Evolutionary conservation across 2,329 filamentous ascomycete genomes (phyloP).

Genomic region (Lizonia empirigonia): DNA sequence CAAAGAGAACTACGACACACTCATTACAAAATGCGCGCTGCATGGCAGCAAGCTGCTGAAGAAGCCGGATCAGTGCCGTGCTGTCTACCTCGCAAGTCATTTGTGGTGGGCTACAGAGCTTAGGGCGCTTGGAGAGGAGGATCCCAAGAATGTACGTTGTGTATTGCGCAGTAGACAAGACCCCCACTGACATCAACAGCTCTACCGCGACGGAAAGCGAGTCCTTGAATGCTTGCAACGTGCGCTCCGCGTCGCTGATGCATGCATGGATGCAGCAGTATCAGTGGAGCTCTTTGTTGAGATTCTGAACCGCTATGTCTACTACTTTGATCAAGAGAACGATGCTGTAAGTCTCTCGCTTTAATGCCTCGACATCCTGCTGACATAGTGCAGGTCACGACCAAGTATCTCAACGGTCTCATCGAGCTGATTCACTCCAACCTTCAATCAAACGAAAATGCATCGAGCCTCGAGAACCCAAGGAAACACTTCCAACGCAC

Average conservation of each 20-base stretch:
- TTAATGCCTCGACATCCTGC: neutral
- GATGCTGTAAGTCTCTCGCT: slow-evolving; percentile 70
- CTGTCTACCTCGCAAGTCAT: slow-evolving; percentile 95
- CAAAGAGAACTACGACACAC: slow-evolving; percentile 96
- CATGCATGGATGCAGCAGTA: slow-evolving; percentile 97
- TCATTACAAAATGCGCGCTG: slow-evolving; percentile 96
- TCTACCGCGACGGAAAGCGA: slow-evolving; percentile 96
- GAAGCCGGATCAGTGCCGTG: slow-evolving; percentile 96
- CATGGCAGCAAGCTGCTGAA: slow-evolving; percentile 96
- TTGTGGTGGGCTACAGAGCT: slow-evolving; percentile 97
- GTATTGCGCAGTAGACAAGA: neutral
- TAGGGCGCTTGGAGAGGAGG: slow-evolving; percentile 75
- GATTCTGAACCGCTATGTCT: slow-evolving; percentile 97
- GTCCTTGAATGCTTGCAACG: slow-evolving; percentile 96
- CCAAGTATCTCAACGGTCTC: slow-evolving; percentile 95
- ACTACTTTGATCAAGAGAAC: slow-evolving; percentile 99
- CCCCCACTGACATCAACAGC: slow-evolving; percentile 49
- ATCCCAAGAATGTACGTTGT: slow-evolving; percentile 73
- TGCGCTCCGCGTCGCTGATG: slow-evolving; percentile 92
- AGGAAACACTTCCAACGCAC: slow-evolving; percentile 94
- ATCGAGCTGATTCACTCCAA: slow-evolving; percentile 99
- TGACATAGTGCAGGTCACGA: slow-evolving; percentile 70
- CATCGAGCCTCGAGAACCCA: slow-evolving; percentile 82
- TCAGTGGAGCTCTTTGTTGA: slow-evolving; percentile 98
- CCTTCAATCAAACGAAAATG: slow-evolving; percentile 82